Evolutionary conservation across 768 basidiomycete genomes (phyloP), one percentile per base, ranked within the genome.

Genomic region (Trametes sanguinea): DNA sequence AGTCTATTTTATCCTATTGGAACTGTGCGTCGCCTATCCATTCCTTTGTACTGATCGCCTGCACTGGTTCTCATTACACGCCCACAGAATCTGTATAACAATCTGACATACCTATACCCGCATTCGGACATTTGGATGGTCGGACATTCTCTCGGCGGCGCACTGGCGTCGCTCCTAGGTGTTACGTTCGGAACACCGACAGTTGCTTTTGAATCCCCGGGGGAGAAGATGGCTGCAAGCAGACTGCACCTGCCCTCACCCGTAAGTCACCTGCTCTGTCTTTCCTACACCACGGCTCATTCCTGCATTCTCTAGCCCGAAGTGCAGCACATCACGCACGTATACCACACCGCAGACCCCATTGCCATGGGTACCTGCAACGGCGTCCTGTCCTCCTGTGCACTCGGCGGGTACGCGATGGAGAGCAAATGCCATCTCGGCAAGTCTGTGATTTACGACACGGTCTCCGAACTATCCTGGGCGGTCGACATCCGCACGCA

Each of bases 321-420:
- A 6, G 82, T 82, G 9, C 85, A 88, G 14, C 90, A 91, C 67
- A 81, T 97, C 63, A 95, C 91, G 0, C 95, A 98, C 73, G 80
- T 98, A 32, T 97, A 91, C 74, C 92, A 97, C 70, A 96, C 89
- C 22, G 95, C 95, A 30, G 95, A 98, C 75, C 95, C 95, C 5
- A 91, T 98, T 53, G 85, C 95, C 17, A 93, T 93, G 87, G 91
- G 91, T 39, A 88, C 86, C 7, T 94, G 93, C 75, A 94, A 84
- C 59, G 92, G 92, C 13, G 77, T 90, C 2, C 69, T 91, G 0
- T 94, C 90, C 0, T 84, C 87, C 1, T 98, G 95, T 71, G 86
- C 90, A 3, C 74, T 93, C 9, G 92, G 82, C 22, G 95, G 95
- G n/a, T 97, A 91, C 70, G 95, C 93, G 2, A 81, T 95, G 81